These are phyloP conservation scores for Penicillium canescens DNA, from an alignment of 495 filamentous ascomycete species.

Conservation along the genomic window DNA sequence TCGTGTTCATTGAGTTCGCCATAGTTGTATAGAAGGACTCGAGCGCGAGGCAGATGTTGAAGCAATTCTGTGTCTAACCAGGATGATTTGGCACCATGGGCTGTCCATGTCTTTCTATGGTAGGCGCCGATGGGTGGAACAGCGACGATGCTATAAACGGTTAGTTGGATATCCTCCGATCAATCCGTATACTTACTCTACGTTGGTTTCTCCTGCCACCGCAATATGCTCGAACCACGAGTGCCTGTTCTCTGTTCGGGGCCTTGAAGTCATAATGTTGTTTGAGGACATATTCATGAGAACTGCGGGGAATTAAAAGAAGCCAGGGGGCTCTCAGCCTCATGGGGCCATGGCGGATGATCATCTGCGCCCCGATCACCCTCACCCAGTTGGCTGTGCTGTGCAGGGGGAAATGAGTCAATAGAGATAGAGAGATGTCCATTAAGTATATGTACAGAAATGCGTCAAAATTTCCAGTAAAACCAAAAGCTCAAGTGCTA, in stretches of 20 bases:
- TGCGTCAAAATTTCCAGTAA: constrained; percentile 1
- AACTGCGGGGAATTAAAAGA: neutral
- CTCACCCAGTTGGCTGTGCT: constrained; percentile 55
- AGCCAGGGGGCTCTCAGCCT: constrained; percentile 47
- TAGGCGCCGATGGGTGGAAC: constrained; percentile 46
- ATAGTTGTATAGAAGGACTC: constrained; percentile 58
- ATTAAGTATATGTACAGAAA: constrained; percentile 5
- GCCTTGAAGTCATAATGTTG: constrained; percentile 6
- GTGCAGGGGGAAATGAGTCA: neutral
- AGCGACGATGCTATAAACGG: constrained; percentile 37
- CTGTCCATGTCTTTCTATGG: constrained; percentile 36
- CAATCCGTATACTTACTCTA: constrained; percentile 34
- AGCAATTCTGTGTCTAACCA: constrained; percentile 31
- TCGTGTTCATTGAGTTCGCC: constrained; percentile 48
- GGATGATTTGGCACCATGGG: constrained; percentile 14
- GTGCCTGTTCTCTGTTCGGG: constrained; percentile 6
- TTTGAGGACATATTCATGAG: neutral
- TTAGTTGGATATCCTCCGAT: neutral
- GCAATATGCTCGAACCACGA: constrained; percentile 19
- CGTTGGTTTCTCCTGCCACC: constrained; percentile 24
- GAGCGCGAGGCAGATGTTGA: constrained; percentile 37
- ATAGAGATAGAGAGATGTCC: neutral
- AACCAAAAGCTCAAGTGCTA: constrained; percentile 14
- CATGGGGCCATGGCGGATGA: constrained; percentile 48
- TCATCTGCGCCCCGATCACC: constrained; percentile 53